Conservation (phyloP, 139 green algal genomes). For the Dunaliella sp. region DNA sequence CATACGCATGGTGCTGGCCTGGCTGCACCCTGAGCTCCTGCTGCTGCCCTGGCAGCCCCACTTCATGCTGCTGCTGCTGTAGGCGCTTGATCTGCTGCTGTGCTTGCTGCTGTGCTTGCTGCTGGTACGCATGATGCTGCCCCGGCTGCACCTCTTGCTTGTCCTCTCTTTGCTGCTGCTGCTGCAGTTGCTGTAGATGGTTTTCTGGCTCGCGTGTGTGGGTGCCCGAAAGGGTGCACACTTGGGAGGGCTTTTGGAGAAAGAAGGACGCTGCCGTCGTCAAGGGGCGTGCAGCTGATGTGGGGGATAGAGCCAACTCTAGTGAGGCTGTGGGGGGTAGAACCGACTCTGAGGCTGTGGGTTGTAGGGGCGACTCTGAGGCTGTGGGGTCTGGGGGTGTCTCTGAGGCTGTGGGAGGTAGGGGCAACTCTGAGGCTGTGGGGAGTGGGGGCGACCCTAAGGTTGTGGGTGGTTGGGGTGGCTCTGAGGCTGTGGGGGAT, state of each 20-base stretch:
- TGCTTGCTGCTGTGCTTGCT: not conserved
- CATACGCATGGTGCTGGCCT: not conserved
- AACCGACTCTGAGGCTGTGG: too few species aligned
- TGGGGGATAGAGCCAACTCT: not conserved
- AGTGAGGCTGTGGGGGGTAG: not conserved
- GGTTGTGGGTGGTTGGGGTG: too few species aligned
- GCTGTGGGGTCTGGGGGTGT: too few species aligned
- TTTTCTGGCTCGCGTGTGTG: not conserved
- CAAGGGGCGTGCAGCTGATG: not conserved
- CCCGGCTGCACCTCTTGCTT: not conserved
- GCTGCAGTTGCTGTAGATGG: not conserved
- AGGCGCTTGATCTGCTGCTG: too few species aligned
- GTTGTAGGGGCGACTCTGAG: too few species aligned
- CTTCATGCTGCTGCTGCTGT: too few species aligned
- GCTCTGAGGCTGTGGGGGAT: not conserved
- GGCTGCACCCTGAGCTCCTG: not conserved
- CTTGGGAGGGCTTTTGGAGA: too few species aligned
- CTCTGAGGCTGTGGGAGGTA: not conserved
- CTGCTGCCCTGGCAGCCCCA: not conserved
- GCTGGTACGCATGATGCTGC: not conserved
- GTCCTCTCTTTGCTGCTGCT: not conserved
- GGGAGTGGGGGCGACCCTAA: too few species aligned
- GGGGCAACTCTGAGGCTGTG: not conserved
- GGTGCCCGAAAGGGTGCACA: too few species aligned
- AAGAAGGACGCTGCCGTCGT: too few species aligned